Base-by-base conservation (phyloP, 257 asterid genomes). In the Scutellaria minor region DNA sequence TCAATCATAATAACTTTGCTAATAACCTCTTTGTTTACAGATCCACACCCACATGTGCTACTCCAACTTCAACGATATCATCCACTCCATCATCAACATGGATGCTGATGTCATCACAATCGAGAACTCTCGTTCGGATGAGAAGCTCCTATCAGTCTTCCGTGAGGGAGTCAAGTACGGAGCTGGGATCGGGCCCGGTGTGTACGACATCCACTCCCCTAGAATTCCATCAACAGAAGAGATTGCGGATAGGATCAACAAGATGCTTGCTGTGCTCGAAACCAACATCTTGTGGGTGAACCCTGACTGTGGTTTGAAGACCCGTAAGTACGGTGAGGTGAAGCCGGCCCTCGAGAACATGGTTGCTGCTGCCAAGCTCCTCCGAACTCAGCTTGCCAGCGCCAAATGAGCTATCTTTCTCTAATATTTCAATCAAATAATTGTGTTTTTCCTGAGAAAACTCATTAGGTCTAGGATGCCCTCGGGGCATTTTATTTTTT, bases 21-120 rank as follows among this genome's bases (percentile, higher is more conserved):
- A 4, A 27, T 27, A 62, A n/a, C n/a, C n/a, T n/a, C n/a, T n/a
- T n/a, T n/a, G n/a, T n/a, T n/a, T n/a, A n/a, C 90, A 90, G 98
- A 89, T 94, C 83, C 98, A 94, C 87, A 94, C 98, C 69, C 98
- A 94, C 91, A 94, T 94, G 98, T 91, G 98, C 89, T 94, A 94
- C 89, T 91, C 98, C 77, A 93, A 91, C 96, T 93, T 93, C 95
- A 93, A 93, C 41, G 98, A 91, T 78, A 93, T 93, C 79, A 93
- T 93, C 82, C 96, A 91, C 76, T 93, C 98, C 22, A 93, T 93
- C 84, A 91, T 93, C 56, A 76, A 93, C 93, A 93, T 93, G 97
- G 98, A 93, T 37, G 97, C 98, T 6, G 97, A 93, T 67, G 99
- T 94, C 68, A 94, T 94, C 87, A 94, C 99, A 22, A 94, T 94